Base-by-base conservation (phyloP, 192 early-diverging fungal genomes). In the Backusella macrospora region DNA sequence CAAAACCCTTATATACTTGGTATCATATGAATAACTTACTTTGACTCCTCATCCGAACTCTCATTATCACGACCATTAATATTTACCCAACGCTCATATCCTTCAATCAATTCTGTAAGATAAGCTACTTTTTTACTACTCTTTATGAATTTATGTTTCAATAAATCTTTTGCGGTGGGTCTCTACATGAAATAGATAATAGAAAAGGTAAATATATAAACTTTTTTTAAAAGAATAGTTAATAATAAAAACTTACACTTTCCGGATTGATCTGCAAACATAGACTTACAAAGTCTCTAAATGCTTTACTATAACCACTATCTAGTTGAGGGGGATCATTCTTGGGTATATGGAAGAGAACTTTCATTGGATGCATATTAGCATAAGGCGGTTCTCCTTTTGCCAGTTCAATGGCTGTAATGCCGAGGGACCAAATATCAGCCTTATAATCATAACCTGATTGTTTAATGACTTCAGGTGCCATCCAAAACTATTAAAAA, bases 391-490 rank as follows among this genome's bases (percentile, higher is more conserved):
- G 96, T 76, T 91, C 85, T 14, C 95, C 96, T 65, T 94, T 96
- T 14, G 96, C 96, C 39, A 99, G 82, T 84, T 99, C 98, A 42
- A 98, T 94, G 0, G 96, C 96, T 4, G 97, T 99, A 74, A 99
- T 98, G 1, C 98, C 98, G 38, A 98, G 84, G 39, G 92, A 94
- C 98, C 98, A 99, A 34, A 99, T 97, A 85, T 99, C 98, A 0
- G 98, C 98, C 82, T 96, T 96, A 77, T 89, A 90, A 86, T 96
- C 92, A 75, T 98, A 99, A 6, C 93, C 95, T 2, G 93, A 92
- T 80, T 96, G 95, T 75, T 94, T 89, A 77, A 99, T 99, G 2
- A 98, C 94, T 81, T 97, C 94, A 7, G 95, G 94, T 10, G 94
- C 93, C 94, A 96, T 96, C 95, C 93, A 95, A 82, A 92, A 92